Percentiles rank a stretch among this genome's conserved stretches.
phyloP scores from a whole-genome alignment of 2,329 filamentous ascomycete species.

The Colletotrichum agaves region DNA sequence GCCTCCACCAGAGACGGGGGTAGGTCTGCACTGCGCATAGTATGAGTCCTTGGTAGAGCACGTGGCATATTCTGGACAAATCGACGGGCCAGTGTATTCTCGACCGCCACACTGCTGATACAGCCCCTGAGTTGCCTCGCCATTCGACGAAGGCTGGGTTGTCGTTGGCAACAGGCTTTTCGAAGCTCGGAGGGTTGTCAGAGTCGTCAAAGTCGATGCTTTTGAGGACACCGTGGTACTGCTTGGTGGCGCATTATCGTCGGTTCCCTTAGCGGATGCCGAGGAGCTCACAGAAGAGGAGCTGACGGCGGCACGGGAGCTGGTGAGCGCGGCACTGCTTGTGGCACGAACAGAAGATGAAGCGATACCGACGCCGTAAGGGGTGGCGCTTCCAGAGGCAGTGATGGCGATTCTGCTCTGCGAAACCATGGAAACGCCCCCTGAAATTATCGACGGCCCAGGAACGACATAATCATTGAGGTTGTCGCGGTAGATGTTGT shows the following conservation, averaged over 20 bases:
- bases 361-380: constrained; percentile 4
- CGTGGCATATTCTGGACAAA: constrained; percentile 5
- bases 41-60: constrained; percentile 19
- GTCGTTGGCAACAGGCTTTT: not conserved
- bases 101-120: constrained; percentile 28
- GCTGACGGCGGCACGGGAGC: not conserved
- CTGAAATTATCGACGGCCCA: constrained; percentile 45
- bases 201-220: not conserved
- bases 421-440: constrained; percentile 37
- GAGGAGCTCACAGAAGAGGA: not conserved
- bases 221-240: not conserved
- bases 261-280: not conserved
- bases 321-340: not conserved
- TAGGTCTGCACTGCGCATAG: constrained; percentile 25
- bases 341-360: not conserved
- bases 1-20: not conserved
- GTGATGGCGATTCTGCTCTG: constrained; percentile 38
- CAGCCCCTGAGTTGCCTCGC: not conserved
- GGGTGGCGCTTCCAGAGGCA: constrained; percentile 37
- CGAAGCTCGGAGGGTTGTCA: constrained; percentile 1
- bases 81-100: constrained; percentile 12
- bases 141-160: not conserved
- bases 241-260: not conserved
- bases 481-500: constrained; percentile 62
- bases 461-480: constrained; percentile 42